Evolutionary conservation across 1,139 yeast genomes (phyloP).

Genomic region (Lodderomyces orthopsilosis): DNA sequence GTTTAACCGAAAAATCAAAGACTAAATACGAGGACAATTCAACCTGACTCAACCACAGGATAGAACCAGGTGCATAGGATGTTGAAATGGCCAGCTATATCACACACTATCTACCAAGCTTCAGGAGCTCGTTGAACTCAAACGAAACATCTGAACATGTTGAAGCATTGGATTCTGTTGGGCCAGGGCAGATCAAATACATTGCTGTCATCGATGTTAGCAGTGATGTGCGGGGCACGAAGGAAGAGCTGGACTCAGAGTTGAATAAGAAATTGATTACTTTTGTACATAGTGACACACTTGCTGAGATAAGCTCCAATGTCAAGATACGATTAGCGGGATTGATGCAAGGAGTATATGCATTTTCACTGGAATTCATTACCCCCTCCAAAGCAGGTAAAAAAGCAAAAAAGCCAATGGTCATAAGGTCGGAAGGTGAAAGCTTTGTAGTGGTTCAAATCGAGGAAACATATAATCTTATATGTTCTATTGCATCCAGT

Average conservation of each 20-base stretch:
- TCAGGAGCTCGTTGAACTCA: background rate
- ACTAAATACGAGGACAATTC: no score
- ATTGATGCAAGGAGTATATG: conserved; percentile 36
- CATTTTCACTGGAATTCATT: conserved; percentile 23
- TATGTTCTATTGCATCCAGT: conserved; percentile 22
- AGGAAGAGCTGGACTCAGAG: background rate
- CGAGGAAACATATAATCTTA: conserved; percentile 27
- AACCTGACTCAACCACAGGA: background rate
- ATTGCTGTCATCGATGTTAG: background rate
- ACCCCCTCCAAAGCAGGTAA: background rate
- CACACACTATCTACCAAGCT: background rate
- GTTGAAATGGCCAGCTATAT: conserved; percentile 2
- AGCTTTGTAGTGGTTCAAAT: conserved; percentile 27
- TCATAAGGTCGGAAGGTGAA: conserved; percentile 27
- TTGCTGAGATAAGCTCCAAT: background rate
- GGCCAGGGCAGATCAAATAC: background rate
- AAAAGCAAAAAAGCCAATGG: conserved; percentile 15
- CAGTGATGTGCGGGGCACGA: background rate
- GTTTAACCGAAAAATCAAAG: background rate
- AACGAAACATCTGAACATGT: background rate
- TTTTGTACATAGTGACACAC: background rate
- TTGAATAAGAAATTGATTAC: background rate
- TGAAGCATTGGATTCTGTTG: background rate
- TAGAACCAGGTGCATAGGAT: background rate
- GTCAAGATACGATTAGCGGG: conserved; percentile 32